A percentile compares a stretch with the other conserved stretches of the same genome.
phyloP scores from a whole-genome alignment of 2,329 filamentous ascomycete genomes.

The Cytospora schulzeri region DNA sequence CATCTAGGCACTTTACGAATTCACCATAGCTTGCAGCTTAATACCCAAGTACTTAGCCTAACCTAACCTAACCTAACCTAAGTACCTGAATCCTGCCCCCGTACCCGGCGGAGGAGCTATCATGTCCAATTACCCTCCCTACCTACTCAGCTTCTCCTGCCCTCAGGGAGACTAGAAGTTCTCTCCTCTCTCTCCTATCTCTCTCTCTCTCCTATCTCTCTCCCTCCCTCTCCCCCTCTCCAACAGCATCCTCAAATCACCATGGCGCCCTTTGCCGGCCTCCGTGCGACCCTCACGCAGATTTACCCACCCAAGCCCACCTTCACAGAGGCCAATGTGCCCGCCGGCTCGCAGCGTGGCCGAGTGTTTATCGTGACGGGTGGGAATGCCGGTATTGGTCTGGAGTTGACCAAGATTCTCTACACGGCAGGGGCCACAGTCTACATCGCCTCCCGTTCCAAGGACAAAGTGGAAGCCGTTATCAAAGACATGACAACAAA shows the following conservation, averaged over 20 bases:
- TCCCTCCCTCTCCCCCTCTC: too few relatives aligned
- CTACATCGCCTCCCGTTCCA: conserved; percentile 51
- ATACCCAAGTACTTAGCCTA: too few relatives aligned
- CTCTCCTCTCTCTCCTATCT: conserved; percentile 1
- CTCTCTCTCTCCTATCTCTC: too few relatives aligned
- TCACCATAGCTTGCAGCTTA: too few relatives aligned
- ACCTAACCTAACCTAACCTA: too few relatives aligned
- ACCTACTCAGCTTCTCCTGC: too few relatives aligned
- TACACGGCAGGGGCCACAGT: conserved; percentile 53
- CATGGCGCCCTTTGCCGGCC: too few relatives aligned
- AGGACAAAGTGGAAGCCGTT: conserved; percentile 14
- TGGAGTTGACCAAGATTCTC: conserved; percentile 51
- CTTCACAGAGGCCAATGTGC: conserved; percentile 2
- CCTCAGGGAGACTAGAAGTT: background rate
- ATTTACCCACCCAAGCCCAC: conserved; percentile 9
- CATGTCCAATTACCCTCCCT: too few relatives aligned
- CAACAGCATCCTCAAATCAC: background rate
- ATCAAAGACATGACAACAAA: background rate
- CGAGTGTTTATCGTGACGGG: conserved; percentile 51
- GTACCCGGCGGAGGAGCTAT: too few relatives aligned
- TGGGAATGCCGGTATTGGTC: conserved; percentile 44
- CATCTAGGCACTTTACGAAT: too few relatives aligned
- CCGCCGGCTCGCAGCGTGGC: background rate
- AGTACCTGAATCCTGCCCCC: too few relatives aligned
- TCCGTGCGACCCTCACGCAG: background rate